Percentiles rank a stretch among this genome's conserved stretches.
phyloP scores from a whole-genome alignment of 352 stramenopile genomes.

The Phytophthora boehmeriae region DNA sequence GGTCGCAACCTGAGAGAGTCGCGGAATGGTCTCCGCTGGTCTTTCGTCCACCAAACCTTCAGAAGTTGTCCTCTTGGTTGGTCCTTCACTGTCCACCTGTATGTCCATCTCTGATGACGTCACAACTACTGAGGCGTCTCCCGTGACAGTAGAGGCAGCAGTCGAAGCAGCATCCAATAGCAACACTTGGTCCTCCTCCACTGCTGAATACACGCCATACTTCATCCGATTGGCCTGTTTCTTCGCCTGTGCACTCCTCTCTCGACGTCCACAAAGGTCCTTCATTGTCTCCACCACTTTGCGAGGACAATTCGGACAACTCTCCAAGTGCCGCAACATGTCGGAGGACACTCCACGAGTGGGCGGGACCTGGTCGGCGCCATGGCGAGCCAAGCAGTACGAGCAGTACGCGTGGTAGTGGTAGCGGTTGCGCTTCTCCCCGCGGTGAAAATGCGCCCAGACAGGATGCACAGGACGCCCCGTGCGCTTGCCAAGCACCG shows the following conservation, averaged over 20 bases:
- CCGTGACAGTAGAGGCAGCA: neutral
- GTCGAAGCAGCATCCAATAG: conserved; percentile 20
- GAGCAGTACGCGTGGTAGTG: conserved; percentile 87
- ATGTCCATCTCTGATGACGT: neutral
- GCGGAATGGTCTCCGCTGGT: conserved; percentile 7
- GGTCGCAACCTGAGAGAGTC: conserved; percentile 7
- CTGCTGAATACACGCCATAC: neutral
- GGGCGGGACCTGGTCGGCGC: conserved; percentile 53
- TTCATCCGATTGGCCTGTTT: conserved; percentile 12
- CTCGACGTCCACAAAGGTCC: conserved; percentile 56
- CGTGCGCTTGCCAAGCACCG: conserved; percentile 52
- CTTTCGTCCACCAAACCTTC: conserved; percentile 18
- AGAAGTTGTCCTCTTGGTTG: conserved; percentile 22
- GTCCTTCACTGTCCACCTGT: neutral
- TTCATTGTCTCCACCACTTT: conserved; percentile 68
- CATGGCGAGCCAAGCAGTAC: conserved; percentile 75
- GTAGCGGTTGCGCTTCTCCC: conserved; percentile 86
- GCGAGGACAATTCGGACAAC: conserved; percentile 69
- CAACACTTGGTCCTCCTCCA: conserved; percentile 30
- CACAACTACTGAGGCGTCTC: neutral
- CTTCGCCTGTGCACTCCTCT: conserved; percentile 34
- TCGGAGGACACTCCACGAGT: conserved; percentile 82
- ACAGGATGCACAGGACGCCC: conserved; percentile 76
- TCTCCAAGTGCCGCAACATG: conserved; percentile 83
- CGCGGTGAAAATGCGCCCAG: conserved; percentile 84